A percentile compares a stretch with the other conserved stretches of the same genome.
phyloP scores from a whole-genome alignment of 306 rosid species.

The Betula pendula region DNA sequence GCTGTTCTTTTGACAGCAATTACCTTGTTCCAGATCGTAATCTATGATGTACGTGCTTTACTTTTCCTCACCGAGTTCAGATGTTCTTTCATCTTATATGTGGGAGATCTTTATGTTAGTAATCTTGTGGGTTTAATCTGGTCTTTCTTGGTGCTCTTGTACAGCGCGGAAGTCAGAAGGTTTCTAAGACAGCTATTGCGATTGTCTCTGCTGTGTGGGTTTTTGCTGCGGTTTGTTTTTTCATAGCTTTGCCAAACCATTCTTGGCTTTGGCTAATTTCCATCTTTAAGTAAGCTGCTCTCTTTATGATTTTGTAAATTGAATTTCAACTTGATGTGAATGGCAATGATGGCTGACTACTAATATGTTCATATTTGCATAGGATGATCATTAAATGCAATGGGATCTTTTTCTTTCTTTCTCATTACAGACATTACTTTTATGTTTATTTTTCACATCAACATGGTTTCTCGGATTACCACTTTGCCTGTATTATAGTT shows the following conservation, averaged over 20 bases:
- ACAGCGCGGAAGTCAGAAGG: conserved; percentile 78
- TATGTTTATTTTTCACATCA: not conserved
- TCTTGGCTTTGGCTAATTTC: conserved; percentile 90
- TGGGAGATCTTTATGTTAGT: conserved; percentile 7
- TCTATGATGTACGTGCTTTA: conserved; percentile 61
- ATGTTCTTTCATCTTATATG: not conserved
- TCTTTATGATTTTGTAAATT: conserved; percentile 12
- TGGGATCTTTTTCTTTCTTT: not conserved
- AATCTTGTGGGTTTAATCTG: conserved; percentile 6
- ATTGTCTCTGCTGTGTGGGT: conserved; percentile 66
- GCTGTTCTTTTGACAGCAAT: conserved; percentile 80
- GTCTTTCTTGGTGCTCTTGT: conserved; percentile 13
- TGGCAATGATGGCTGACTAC: not conserved
- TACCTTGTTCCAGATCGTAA: conserved; percentile 66
- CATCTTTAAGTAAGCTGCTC: conserved; percentile 60
- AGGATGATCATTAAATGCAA: not conserved
- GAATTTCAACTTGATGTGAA: not conserved
- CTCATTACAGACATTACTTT: not conserved
- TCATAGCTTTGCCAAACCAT: conserved; percentile 65
- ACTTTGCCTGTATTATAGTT: not conserved
- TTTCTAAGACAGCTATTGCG: conserved; percentile 57
- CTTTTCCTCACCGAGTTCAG: not conserved
- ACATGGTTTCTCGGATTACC: not conserved
- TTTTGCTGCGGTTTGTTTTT: conserved; percentile 68
- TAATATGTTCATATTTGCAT: not conserved